Percentiles rank a stretch among this genome's conserved stretches.
Evolutionary conservation across 441 rosid genomes (phyloP).

Genomic region (Manihot esculenta): DNA sequence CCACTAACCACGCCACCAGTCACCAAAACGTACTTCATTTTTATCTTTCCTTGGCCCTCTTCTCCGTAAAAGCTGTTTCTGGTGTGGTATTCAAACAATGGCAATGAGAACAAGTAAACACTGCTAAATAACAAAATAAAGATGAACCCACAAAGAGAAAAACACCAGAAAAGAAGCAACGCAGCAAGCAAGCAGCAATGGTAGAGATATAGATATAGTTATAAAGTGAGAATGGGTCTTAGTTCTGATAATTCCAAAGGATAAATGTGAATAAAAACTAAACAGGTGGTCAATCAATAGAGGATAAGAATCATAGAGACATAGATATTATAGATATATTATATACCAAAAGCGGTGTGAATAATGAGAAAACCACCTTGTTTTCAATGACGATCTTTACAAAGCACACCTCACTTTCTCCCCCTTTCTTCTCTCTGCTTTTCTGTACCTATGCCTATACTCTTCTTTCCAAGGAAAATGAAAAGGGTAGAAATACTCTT

Average conservation of each 20-base stretch:
- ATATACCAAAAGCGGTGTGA: conserved; percentile 24
- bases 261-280: neutral
- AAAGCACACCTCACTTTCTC: conserved; percentile 22
- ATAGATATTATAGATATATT: conserved; percentile 21
- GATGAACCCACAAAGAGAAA: neutral
- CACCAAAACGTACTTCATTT: conserved; percentile 86
- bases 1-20: conserved; percentile 96
- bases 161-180: neutral
- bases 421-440: conserved; percentile 8
- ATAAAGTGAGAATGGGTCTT: neutral
- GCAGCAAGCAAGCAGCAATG: neutral
- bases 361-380: conserved; percentile 32
- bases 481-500: neutral
- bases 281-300: neutral
- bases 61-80: conserved; percentile 6
- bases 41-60: conserved; percentile 18
- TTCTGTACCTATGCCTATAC: neutral
- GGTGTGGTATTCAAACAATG: conserved; percentile 1
- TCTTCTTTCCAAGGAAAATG: neutral
- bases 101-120: neutral
- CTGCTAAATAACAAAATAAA: neutral
- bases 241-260: conserved; percentile 23
- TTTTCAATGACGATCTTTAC: conserved; percentile 39
- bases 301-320: conserved; percentile 8
- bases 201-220: neutral